These are phyloP conservation scores for Tetradesmus obliquus DNA, from an alignment of 139 green algal genomes.

Conservation along the genomic window DNA sequence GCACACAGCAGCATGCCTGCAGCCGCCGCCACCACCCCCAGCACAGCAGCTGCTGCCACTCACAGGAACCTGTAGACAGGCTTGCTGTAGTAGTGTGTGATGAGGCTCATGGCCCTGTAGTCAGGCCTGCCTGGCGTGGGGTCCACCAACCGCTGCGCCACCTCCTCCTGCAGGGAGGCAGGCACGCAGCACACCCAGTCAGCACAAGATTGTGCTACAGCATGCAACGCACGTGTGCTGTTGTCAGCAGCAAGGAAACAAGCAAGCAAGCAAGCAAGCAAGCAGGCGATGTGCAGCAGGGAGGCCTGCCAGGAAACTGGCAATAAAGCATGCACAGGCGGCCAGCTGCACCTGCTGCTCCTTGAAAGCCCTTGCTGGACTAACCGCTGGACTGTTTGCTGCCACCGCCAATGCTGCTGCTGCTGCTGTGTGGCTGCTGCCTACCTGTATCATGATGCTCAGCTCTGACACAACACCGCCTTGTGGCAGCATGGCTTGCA, in stretches of 20 bases:
- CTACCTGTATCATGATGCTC: slow-evolving; percentile 83
- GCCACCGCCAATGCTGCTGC: neutral
- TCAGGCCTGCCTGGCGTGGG: slow-evolving; percentile 61
- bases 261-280: too few species aligned
- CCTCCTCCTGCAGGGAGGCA: slow-evolving; percentile 54
- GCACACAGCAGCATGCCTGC: slow-evolving; percentile 5
- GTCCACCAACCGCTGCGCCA: slow-evolving; percentile 51
- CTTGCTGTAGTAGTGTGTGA: slow-evolving; percentile 78
- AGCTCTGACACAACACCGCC: slow-evolving; percentile 76
- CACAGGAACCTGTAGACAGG: slow-evolving; percentile 73
- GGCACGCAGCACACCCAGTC: neutral
- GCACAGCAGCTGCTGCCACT: neutral
- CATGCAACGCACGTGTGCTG: neutral
- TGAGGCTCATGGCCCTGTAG: slow-evolving; percentile 89
- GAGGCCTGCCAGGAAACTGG: neutral
- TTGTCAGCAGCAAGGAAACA: too few species aligned
- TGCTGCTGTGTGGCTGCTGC: neutral
- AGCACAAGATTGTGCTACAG: neutral
- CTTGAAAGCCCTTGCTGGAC: neutral
- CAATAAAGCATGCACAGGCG: neutral
- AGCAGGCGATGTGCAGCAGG: neutral
- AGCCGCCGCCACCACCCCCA: neutral
- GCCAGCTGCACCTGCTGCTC: neutral
- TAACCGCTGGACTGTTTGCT: neutral
- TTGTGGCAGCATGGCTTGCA: slow-evolving; percentile 84